phyloP scores from a whole-genome alignment of 2,329 filamentous ascomycete species.

The Exophiala bonariae region DNA sequence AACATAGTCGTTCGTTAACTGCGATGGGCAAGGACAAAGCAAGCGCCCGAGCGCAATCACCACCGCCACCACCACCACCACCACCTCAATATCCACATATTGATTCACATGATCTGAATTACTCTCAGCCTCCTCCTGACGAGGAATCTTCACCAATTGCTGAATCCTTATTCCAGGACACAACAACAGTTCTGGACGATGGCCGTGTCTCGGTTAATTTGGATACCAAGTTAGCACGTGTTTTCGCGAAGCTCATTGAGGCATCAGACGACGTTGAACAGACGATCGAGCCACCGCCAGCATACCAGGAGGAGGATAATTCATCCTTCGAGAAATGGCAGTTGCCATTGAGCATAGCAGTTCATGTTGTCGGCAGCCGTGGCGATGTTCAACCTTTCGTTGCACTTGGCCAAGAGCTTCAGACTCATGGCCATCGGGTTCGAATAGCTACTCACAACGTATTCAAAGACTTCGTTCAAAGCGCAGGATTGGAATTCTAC shows the following conservation, averaged over 20 bases:
- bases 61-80: too few species aligned
- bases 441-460: slow-evolving; percentile 57
- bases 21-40: too few species aligned
- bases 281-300: slow-evolving; percentile 21
- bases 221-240: slow-evolving; percentile 21
- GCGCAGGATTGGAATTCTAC: slow-evolving; percentile 58
- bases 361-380: slow-evolving; percentile 55
- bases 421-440: slow-evolving; percentile 55
- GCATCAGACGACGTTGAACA: slow-evolving; percentile 15
- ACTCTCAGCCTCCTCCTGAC: not conserved
- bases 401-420: slow-evolving; percentile 53
- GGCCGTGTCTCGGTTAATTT: slow-evolving; percentile 28
- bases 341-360: slow-evolving; percentile 51
- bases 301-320: slow-evolving; percentile 9
- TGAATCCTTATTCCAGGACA: slow-evolving; percentile 6
- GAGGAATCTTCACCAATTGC: slow-evolving; percentile 8
- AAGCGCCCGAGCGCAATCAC: too few species aligned
- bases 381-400: slow-evolving; percentile 63
- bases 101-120: not conserved
- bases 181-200: slow-evolving; percentile 18
- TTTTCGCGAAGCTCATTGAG: slow-evolving; percentile 20
- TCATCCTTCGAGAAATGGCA: slow-evolving; percentile 3
- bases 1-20: too few species aligned
- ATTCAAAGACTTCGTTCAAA: slow-evolving; percentile 55
- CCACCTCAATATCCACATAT: too few species aligned